Conservation (phyloP, 169 alveolate species). For the Cardiosporidium cionae region DNA sequence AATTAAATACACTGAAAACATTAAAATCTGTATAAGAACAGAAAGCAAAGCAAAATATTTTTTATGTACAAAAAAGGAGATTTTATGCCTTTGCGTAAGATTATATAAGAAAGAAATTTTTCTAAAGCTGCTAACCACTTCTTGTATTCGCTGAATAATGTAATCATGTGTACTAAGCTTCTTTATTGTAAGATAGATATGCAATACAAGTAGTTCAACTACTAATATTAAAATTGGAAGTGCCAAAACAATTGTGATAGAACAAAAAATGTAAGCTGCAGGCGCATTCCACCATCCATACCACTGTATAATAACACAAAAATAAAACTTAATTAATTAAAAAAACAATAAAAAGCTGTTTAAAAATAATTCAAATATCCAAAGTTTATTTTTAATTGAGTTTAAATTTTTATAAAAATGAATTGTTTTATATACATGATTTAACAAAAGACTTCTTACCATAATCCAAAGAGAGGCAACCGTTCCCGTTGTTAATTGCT, state of each 20-base stretch:
- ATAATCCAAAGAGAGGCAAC: neutral
- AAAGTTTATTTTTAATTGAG: neutral
- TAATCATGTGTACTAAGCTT: constrained; percentile 28
- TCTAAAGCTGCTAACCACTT: constrained; percentile 18
- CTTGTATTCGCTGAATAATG: constrained; percentile 24
- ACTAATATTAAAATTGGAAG: constrained; percentile 15
- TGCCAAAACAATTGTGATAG: neutral
- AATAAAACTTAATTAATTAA: neutral
- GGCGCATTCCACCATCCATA: constrained; percentile 4
- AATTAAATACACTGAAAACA: no score
- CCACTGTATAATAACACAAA: neutral
- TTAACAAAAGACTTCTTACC: neutral
- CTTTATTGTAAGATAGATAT: constrained; percentile 10
- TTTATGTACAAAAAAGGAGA: no score
- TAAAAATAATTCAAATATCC: neutral
- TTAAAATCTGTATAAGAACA: no score
- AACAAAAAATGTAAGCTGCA: neutral
- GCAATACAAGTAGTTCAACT: constrained; percentile 16
- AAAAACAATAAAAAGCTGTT: neutral
- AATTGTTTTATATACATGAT: neutral
- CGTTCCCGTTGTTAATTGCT: neutral
- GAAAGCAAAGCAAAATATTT: no score
- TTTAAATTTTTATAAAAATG: neutral
- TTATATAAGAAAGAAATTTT: no score
- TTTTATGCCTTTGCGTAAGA: no score